phyloP scores from a whole-genome alignment of 371 early-diverging fungal species.

The Mucor lusitanicus region DNA sequence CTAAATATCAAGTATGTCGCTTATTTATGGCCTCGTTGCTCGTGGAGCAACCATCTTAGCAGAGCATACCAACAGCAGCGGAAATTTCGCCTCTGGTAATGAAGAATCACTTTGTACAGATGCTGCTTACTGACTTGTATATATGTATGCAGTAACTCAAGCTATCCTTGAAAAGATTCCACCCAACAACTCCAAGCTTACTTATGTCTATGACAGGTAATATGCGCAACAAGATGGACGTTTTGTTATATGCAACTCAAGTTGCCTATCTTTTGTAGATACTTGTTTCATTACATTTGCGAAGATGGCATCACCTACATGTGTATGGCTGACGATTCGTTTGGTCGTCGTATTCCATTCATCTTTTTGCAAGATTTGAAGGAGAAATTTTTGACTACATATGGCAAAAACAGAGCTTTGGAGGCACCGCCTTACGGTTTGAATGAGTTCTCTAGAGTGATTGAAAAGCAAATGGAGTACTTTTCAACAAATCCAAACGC shows the following conservation, averaged over 20 bases:
- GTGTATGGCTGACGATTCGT: constrained; percentile 89
- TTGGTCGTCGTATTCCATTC: constrained; percentile 89
- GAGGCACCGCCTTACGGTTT: constrained; percentile 75
- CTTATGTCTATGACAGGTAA: constrained; percentile 89
- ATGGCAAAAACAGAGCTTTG: constrained; percentile 59
- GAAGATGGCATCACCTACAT: constrained; percentile 81
- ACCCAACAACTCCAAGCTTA: constrained; percentile 86
- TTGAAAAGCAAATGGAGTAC: constrained; percentile 83
- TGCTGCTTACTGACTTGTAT: constrained; percentile 5
- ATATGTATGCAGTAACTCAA: constrained; percentile 67
- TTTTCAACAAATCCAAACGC: constrained; percentile 74
- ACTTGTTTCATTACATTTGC: constrained; percentile 88
- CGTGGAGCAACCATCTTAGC: constrained; percentile 72
- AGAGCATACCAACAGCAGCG: constrained; percentile 77
- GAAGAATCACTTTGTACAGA: neutral
- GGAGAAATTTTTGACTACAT: constrained; percentile 62
- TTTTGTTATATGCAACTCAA: neutral
- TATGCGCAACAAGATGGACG: neutral
- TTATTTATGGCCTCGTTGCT: constrained; percentile 77
- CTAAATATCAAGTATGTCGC: constrained; percentile 49
- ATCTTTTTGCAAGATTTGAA: constrained; percentile 86
- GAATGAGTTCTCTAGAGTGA: constrained; percentile 79
- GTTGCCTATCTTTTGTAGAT: constrained; percentile 51
- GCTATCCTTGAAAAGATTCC: constrained; percentile 91
- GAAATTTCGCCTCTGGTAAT: constrained; percentile 68